Base-by-base conservation (phyloP, 345 rosid genomes). In the Adansonia digitata region DNA sequence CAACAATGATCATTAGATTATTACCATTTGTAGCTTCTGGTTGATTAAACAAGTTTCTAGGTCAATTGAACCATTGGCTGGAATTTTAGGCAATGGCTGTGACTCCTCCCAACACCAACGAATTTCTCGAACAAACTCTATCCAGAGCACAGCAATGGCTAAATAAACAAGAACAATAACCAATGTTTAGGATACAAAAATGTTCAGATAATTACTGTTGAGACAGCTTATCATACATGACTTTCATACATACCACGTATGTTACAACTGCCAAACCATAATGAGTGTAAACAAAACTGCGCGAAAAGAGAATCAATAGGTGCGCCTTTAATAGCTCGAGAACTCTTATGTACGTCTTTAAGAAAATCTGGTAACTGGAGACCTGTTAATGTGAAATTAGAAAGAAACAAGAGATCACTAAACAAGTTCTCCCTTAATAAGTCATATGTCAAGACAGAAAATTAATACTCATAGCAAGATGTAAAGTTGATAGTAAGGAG, bases 31-130 rank as follows among this genome's bases (percentile, higher is more conserved):
- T 80, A 95, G 81, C 87, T 95, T 95, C 85, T 92, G 98, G 84
- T 94, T 65, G 76, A 93, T 86, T 83, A 95, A 86, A 87, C 97
- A 94, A 60, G 94, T 90, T 29, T 93, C 85, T 61, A 95, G 80
- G 85, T 91, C 98, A 85, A 95, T 87, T 40, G 88, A 81, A 78
- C 93, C 89, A 81, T 80, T 79, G 24, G 60, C 52, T 49, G 83
- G 85, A 86, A 91, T 82, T 85, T 86, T 90, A 48, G 99, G 97
- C 84, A 95, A 78, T 15, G 92, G 84, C 70, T 93, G 97, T 60
- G 92, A 79, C 85, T 95, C 99, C 83, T 95, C 99, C 99, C 98
- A 95, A 75, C 87, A 93, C 95, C 94, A 95, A 75, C 98, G 98
- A 76, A 91, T 91, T 89, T 95, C 99, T 72, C 94, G 93, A 79